These are phyloP conservation scores for Platanus orientalis DNA, from an alignment of 164 flowering plant species.

Conservation along the genomic window DNA sequence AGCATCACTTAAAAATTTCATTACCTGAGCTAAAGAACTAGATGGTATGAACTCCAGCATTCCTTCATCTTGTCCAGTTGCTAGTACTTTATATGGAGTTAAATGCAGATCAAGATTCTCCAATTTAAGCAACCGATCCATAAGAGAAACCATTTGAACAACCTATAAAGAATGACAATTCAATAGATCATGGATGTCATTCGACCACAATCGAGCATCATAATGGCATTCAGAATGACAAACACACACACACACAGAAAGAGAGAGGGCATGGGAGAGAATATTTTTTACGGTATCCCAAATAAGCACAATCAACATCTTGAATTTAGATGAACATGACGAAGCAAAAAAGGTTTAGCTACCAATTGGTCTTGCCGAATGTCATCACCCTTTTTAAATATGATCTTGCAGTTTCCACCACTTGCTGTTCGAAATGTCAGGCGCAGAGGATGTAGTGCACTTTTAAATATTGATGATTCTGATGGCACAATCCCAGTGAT, in stretches of 20 bases:
- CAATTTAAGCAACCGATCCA: conserved; percentile 94
- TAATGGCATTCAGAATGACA: too few relatives aligned
- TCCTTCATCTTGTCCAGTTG: conserved; percentile 99
- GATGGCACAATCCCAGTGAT: conserved; percentile 93
- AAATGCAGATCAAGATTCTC: conserved; percentile 96
- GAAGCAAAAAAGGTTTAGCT: conserved; percentile 14
- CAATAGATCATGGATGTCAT: background rate
- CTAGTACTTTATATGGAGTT: conserved; percentile 96
- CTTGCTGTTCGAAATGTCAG: conserved; percentile 74
- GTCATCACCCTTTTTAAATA: conserved; percentile 98
- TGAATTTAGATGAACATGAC: background rate
- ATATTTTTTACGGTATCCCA: too few relatives aligned
- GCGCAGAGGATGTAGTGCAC: conserved; percentile 91
- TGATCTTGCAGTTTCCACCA: conserved; percentile 83
- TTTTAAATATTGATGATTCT: conserved; percentile 90
- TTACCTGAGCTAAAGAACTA: conserved; percentile 92
- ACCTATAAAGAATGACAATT: conserved; percentile 49
- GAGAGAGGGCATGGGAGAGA: too few relatives aligned
- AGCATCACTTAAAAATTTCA: background rate
- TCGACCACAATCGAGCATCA: background rate
- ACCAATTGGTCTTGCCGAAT: conserved; percentile 98
- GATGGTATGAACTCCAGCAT: conserved; percentile 98
- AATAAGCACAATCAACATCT: background rate
- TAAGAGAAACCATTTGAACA: conserved; percentile 97
- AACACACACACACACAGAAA: too few relatives aligned